These are phyloP conservation scores for Citrus trifoliata DNA, from an alignment of 345 rosid species.

Conservation along the genomic window DNA sequence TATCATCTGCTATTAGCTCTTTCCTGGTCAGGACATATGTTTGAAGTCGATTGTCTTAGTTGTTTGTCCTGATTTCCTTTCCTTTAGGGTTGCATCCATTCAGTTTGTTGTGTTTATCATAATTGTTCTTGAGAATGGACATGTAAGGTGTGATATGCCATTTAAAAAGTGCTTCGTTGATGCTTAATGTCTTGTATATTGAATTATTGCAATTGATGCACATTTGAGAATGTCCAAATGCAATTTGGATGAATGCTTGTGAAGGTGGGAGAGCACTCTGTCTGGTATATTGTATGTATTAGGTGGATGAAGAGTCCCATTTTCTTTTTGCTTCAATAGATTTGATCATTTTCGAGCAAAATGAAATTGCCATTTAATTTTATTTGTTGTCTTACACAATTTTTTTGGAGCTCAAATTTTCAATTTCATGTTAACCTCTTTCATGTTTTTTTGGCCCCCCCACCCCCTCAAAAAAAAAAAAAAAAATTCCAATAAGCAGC, in stretches of 20 bases:
- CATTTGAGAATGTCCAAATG: background rate
- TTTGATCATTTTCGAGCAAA: background rate
- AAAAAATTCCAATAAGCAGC: conserved; percentile 37
- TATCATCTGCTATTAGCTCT: background rate
- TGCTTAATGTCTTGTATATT: background rate
- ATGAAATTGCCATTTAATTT: background rate
- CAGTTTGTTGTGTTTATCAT: background rate
- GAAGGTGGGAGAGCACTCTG: background rate
- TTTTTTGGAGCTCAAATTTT: background rate
- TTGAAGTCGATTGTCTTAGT: background rate
- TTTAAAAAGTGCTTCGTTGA: background rate
- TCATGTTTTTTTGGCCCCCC: too few relatives aligned
- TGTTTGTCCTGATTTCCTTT: background rate
- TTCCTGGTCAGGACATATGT: background rate
- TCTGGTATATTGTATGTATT: background rate
- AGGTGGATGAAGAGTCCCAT: background rate
- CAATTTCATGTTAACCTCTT: conserved; percentile 16
- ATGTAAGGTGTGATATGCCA: background rate
- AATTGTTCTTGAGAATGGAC: background rate
- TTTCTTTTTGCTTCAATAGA: background rate
- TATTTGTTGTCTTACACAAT: background rate
- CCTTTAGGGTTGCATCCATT: background rate
- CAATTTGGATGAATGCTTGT: background rate
- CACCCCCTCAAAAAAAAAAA: too few relatives aligned
- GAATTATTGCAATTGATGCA: background rate